A percentile compares a stretch with the other conserved stretches of the same genome.
Evolutionary conservation across 1,284 basidiomycete genomes (phyloP).

Genomic region (Somion occarium): DNA sequence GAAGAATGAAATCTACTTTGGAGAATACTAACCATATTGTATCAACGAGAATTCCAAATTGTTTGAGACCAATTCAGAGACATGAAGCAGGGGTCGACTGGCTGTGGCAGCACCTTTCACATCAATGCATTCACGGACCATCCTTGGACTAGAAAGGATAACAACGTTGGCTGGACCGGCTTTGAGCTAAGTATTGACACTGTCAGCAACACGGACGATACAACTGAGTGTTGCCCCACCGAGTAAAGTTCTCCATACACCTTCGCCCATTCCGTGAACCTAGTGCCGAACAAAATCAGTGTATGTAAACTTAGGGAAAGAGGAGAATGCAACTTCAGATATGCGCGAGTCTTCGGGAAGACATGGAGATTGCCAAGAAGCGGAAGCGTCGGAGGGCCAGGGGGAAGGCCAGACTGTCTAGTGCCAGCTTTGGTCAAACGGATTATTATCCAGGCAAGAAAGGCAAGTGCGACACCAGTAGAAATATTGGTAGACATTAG

Average conservation of each 20-base stretch:
- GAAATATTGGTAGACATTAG: no score
- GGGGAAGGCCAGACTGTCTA: no score
- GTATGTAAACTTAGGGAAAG: no score
- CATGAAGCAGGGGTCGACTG: conserved; percentile 20
- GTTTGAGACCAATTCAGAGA: conserved; percentile 20
- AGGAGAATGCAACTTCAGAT: no score
- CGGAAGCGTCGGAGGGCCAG: no score
- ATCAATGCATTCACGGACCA: conserved; percentile 28
- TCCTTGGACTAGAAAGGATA: conserved; percentile 21
- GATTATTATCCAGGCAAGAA: no score
- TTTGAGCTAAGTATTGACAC: conserved; percentile 16
- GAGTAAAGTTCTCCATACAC: conserved; percentile 2
- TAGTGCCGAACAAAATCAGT: no score
- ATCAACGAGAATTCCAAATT: conserved; percentile 13
- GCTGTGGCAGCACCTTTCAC: conserved; percentile 16
- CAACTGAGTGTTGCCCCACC: neutral
- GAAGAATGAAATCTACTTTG: no score
- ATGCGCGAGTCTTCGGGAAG: no score
- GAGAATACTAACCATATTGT: neutral
- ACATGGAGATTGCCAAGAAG: no score
- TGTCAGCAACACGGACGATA: neutral
- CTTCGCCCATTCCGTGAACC: conserved; percentile 7
- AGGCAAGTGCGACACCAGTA: no score
- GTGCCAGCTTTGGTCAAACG: no score
- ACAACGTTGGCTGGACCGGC: conserved; percentile 21